Evolutionary conservation across 202 grass and related monocot genomes (phyloP).

Genomic region (Cymbopogon flexuosus): DNA sequence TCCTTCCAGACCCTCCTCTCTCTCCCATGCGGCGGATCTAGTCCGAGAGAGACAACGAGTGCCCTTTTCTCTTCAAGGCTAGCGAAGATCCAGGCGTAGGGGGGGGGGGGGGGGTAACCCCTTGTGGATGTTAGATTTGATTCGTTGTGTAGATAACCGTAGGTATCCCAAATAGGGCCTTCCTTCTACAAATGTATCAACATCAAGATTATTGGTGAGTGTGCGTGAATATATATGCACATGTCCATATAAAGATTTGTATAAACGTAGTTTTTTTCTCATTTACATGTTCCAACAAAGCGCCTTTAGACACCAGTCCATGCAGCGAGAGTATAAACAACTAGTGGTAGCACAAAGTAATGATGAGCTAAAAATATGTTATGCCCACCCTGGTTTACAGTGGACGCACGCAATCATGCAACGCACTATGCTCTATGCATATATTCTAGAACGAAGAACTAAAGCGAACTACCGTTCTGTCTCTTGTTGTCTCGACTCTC

Average conservation of each 20-base stretch:
- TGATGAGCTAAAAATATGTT: not conserved
- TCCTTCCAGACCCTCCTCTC: too few relatives aligned
- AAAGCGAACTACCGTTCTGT: slow-evolving; percentile 27
- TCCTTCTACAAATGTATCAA: not conserved
- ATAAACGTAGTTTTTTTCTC: too few relatives aligned
- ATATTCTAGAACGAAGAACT: slow-evolving; percentile 10
- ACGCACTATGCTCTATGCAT: not conserved
- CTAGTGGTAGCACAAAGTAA: not conserved
- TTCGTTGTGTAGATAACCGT: not conserved
- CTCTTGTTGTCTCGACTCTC: slow-evolving; percentile 24
- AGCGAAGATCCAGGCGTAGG: too few relatives aligned
- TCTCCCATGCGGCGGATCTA: too few relatives aligned
- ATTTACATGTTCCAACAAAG: not conserved
- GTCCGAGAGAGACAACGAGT: too few relatives aligned
- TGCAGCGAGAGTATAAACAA: not conserved
- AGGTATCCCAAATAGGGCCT: not conserved
- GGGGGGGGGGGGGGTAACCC: too few relatives aligned
- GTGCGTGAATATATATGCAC: not conserved
- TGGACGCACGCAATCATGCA: slow-evolving; percentile 31
- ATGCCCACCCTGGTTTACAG: not conserved
- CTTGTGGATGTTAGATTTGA: not conserved
- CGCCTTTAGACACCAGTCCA: not conserved
- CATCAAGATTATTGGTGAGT: not conserved
- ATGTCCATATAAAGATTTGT: too few relatives aligned
- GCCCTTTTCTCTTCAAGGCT: too few relatives aligned